Percentiles rank a stretch among this genome's conserved stretches.
These are phyloP conservation scores for Fusarium albosuccineum DNA, from an alignment of 2,329 filamentous ascomycete species.

Conservation along the genomic window DNA sequence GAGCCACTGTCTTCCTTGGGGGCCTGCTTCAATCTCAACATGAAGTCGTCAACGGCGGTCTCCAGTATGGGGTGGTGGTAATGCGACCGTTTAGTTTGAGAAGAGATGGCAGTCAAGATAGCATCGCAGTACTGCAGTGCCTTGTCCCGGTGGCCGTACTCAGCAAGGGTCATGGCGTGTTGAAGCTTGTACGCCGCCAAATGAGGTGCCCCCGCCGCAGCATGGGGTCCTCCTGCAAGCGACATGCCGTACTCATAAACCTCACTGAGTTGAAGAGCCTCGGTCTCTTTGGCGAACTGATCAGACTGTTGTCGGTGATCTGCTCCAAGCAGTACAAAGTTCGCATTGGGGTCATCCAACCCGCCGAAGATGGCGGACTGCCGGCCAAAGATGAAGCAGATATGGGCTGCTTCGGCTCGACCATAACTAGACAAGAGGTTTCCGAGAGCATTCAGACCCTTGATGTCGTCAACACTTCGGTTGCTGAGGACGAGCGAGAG, in stretches of 20 bases:
- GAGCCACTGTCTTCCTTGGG: slow-evolving; percentile 85
- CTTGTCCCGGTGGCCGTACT: slow-evolving; percentile 84
- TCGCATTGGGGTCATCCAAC: slow-evolving; percentile 81
- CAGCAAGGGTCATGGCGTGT: slow-evolving; percentile 85
- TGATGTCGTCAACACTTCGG: slow-evolving; percentile 81
- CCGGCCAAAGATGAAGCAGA: slow-evolving; percentile 91
- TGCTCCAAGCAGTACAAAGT: slow-evolving; percentile 86
- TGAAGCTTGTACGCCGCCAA: slow-evolving; percentile 92
- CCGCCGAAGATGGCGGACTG: slow-evolving; percentile 80
- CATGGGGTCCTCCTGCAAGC: slow-evolving; percentile 68
- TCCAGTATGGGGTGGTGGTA: slow-evolving; percentile 87
- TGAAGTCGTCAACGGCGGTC: slow-evolving; percentile 83
- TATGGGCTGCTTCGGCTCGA: slow-evolving; percentile 89
- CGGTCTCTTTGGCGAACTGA: slow-evolving; percentile 82
- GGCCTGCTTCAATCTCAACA: slow-evolving; percentile 84
- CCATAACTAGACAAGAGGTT: slow-evolving; percentile 87
- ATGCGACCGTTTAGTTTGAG: slow-evolving; percentile 84
- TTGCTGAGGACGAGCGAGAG: slow-evolving; percentile 89
- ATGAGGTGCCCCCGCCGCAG: slow-evolving; percentile 77
- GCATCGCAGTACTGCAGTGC: slow-evolving; percentile 93
- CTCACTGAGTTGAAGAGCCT: slow-evolving; percentile 93
- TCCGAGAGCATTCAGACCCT: slow-evolving; percentile 83
- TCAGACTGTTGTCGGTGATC: slow-evolving; percentile 80
- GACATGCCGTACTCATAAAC: slow-evolving; percentile 92
- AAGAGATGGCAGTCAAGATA: slow-evolving; percentile 80